phyloP scores from a whole-genome alignment of 1,284 basidiomycete species.

The Puccinia polysora region DNA sequence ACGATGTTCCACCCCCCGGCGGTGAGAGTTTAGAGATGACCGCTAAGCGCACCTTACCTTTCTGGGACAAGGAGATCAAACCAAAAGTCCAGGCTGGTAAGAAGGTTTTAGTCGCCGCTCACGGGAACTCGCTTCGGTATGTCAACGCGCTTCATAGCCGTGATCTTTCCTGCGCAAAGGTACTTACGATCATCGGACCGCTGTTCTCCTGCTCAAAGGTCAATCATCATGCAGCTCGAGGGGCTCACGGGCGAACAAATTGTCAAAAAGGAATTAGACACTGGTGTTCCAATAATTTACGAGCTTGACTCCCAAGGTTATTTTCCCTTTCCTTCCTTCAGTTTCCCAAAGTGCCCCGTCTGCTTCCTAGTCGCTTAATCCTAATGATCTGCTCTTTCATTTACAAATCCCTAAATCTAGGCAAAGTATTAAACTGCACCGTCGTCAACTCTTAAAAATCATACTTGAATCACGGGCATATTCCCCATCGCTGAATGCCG shows the following conservation, averaged over 20 bases:
- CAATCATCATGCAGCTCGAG: slow-evolving; percentile 55
- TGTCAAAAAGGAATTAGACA: slow-evolving; percentile 54
- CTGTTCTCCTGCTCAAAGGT: slow-evolving; percentile 47
- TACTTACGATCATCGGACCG: too few relatives aligned
- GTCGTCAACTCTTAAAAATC: slow-evolving; percentile 29
- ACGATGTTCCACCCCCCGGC: slow-evolving; percentile 55
- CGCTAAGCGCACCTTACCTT: slow-evolving; percentile 54
- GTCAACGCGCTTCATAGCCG: too few relatives aligned
- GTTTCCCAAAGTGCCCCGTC: too few relatives aligned
- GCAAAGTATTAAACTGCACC: slow-evolving; percentile 32
- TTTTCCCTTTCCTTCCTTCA: slow-evolving; percentile 11
- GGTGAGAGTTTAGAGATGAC: slow-evolving; percentile 56
- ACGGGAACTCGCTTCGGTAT: slow-evolving; percentile 54
- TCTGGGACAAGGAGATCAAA: slow-evolving; percentile 55
- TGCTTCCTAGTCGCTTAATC: background rate
- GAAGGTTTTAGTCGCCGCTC: slow-evolving; percentile 55
- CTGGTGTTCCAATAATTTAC: slow-evolving; percentile 56
- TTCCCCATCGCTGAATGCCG: too few relatives aligned
- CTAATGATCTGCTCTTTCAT: background rate
- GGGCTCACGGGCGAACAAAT: slow-evolving; percentile 54
- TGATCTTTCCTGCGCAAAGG: too few relatives aligned
- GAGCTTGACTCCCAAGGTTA: slow-evolving; percentile 53
- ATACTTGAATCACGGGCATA: too few relatives aligned
- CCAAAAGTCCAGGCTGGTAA: slow-evolving; percentile 54
- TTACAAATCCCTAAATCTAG: background rate